Evolutionary conservation across 1,284 basidiomycete genomes (phyloP).

Genomic region (Polyporus tsugae): DNA sequence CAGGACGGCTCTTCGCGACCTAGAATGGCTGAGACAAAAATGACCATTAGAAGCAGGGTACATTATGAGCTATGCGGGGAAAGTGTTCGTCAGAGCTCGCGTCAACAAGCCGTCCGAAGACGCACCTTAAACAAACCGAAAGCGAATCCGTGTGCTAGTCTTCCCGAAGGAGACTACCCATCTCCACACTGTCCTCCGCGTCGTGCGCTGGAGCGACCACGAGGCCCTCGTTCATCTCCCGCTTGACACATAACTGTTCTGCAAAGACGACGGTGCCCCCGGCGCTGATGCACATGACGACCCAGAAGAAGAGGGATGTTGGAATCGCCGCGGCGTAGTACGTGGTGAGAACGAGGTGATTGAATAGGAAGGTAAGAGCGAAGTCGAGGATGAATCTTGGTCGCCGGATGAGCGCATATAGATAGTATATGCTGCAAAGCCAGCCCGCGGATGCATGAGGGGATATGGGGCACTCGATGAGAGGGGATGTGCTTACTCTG

Average conservation of each 20-base stretch:
- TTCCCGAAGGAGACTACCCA: slow-evolving; percentile 58
- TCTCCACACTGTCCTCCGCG: slow-evolving; percentile 57
- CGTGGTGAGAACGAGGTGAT: slow-evolving; percentile 91
- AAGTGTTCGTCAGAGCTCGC: neutral
- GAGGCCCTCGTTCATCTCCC: slow-evolving; percentile 92
- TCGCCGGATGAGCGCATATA: slow-evolving; percentile 88
- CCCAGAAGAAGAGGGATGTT: slow-evolving; percentile 90
- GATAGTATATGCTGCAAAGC: slow-evolving; percentile 77
- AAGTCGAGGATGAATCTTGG: slow-evolving; percentile 97
- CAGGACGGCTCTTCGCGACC: neutral
- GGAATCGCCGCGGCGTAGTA: slow-evolving; percentile 92
- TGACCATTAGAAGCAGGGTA: slow-evolving; percentile 7
- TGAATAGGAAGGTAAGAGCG: slow-evolving; percentile 87
- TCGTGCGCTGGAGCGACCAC: slow-evolving; percentile 57
- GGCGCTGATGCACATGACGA: slow-evolving; percentile 77
- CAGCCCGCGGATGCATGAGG: neutral
- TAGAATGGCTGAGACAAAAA: neutral
- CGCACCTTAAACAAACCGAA: slow-evolving; percentile 8
- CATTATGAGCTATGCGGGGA: neutral
- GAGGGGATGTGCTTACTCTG: slow-evolving; percentile 65
- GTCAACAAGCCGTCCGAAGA: neutral
- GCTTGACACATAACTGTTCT: slow-evolving; percentile 91
- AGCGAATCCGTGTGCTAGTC: slow-evolving; percentile 31
- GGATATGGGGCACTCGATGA: neutral
- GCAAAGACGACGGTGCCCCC: slow-evolving; percentile 81